Conservation (phyloP, 2,329 filamentous ascomycete genomes). For the Phaeosphaeriaceae sp. region DNA sequence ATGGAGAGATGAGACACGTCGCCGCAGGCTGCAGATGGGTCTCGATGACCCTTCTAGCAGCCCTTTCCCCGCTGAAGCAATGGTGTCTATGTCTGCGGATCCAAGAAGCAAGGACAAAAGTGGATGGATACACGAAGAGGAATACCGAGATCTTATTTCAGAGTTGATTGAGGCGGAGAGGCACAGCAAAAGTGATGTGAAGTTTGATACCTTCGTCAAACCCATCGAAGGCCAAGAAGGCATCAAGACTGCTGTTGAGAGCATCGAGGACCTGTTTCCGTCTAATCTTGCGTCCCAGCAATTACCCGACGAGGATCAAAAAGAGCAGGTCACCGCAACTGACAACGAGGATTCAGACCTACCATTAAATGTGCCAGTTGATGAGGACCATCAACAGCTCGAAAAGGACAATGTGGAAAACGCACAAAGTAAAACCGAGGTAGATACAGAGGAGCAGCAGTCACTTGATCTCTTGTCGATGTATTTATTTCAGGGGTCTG, state of each 20-base stretch:
- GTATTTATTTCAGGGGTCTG: constrained; percentile 24
- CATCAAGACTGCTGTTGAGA: constrained; percentile 80
- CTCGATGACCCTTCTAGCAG: constrained; percentile 69
- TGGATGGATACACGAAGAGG: constrained; percentile 93
- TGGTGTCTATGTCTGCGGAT: constrained; percentile 90
- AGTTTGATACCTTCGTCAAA: constrained; percentile 72
- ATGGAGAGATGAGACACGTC: constrained; percentile 87
- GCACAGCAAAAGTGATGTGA: constrained; percentile 53
- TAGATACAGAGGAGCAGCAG: constrained; percentile 28
- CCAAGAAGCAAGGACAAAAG: constrained; percentile 71
- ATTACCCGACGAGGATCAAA: constrained; percentile 12
- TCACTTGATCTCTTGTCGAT: constrained; percentile 40
- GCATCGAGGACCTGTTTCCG: constrained; percentile 86
- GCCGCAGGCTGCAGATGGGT: constrained; percentile 75
- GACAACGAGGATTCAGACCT: not conserved
- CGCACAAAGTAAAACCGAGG: constrained; percentile 35
- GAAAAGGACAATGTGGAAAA: constrained; percentile 13
- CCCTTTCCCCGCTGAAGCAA: constrained; percentile 79
- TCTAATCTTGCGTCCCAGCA: constrained; percentile 58
- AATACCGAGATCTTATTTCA: constrained; percentile 71
- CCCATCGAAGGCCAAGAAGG: constrained; percentile 59
- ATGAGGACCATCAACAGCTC: constrained; percentile 2
- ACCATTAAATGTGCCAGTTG: not conserved
- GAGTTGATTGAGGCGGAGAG: constrained; percentile 70
- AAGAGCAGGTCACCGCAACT: not conserved